Percentiles rank a stretch among this genome's conserved stretches.
Evolutionary conservation across 805 yeast species (phyloP).

Genomic region (Candida cerambycidarum): DNA sequence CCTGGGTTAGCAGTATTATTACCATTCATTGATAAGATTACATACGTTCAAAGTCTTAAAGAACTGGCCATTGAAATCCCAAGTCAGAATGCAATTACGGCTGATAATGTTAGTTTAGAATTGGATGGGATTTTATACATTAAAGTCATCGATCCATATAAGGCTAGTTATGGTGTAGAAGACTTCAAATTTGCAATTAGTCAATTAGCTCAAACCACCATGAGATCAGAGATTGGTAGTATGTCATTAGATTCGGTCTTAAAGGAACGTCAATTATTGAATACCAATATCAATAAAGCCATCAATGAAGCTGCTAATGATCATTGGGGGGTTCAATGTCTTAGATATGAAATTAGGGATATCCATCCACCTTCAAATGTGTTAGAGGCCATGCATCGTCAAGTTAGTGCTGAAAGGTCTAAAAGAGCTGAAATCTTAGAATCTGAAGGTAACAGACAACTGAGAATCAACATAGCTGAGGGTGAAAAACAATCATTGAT

Average conservation of each 20-base stretch:
- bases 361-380: conserved; percentile 86
- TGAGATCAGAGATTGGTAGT: conserved; percentile 88
- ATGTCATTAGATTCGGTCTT: conserved; percentile 76
- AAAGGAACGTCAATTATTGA: conserved; percentile 71
- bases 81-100: conserved; percentile 78
- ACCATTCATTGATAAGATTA: conserved; percentile 73
- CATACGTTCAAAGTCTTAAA: conserved; percentile 79
- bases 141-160: conserved; percentile 76
- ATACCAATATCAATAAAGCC: conserved; percentile 70
- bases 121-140: conserved; percentile 83
- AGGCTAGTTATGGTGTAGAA: conserved; percentile 86
- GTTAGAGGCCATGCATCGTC: conserved; percentile 88
- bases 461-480: conserved; percentile 80
- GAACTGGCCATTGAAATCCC: conserved; percentile 87
- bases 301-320: conserved; percentile 81
- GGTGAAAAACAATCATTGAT: conserved; percentile 72
- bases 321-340: conserved; percentile 79
- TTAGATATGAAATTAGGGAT: conserved; percentile 84
- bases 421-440: conserved; percentile 86
- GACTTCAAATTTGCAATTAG: conserved; percentile 83
- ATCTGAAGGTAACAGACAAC: conserved; percentile 79
- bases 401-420: conserved; percentile 82
- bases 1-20: conserved; percentile 77
- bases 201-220: conserved; percentile 86
- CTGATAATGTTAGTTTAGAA: conserved; percentile 81